These are phyloP conservation scores for Sugiyamaella chiloensis DNA, from an alignment of 805 yeast species.

Conservation along the genomic window DNA sequence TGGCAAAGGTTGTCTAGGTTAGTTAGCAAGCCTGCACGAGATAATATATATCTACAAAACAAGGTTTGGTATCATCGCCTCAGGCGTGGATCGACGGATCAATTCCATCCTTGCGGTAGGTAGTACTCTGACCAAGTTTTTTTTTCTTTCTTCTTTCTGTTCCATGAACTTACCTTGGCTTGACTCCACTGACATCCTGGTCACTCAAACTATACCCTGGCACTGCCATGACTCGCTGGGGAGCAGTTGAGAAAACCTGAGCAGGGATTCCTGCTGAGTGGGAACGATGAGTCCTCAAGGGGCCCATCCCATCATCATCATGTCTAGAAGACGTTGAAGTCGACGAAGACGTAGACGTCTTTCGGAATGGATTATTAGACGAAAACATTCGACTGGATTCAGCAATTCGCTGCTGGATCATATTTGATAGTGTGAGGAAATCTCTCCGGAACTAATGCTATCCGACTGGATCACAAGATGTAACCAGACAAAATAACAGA, in stretches of 20 bases:
- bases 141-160: too few species aligned
- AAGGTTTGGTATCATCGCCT: too few species aligned
- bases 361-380: slow-evolving; percentile 27
- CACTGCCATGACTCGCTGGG: slow-evolving; percentile 10
- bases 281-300: background rate
- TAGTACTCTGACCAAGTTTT: too few species aligned
- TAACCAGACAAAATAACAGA: background rate
- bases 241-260: background rate
- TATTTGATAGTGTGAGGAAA: background rate
- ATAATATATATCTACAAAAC: too few species aligned
- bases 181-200: slow-evolving; percentile 4
- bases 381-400: slow-evolving; percentile 12
- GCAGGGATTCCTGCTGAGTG: background rate
- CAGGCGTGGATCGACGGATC: too few species aligned
- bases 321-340: slow-evolving; percentile 24
- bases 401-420: slow-evolving; percentile 8
- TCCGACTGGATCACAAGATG: background rate
- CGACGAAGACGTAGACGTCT: slow-evolving; percentile 15
- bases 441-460: background rate
- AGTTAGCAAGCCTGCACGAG: background rate
- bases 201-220: slow-evolving; percentile 9
- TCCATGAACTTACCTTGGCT: slow-evolving; percentile 6
- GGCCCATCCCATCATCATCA: slow-evolving; percentile 18
- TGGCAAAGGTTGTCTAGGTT: slow-evolving; percentile 3
- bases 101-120: too few species aligned